Base-by-base conservation (phyloP, 2,329 filamentous ascomycete genomes). In the Colletotrichum tanaceti region DNA sequence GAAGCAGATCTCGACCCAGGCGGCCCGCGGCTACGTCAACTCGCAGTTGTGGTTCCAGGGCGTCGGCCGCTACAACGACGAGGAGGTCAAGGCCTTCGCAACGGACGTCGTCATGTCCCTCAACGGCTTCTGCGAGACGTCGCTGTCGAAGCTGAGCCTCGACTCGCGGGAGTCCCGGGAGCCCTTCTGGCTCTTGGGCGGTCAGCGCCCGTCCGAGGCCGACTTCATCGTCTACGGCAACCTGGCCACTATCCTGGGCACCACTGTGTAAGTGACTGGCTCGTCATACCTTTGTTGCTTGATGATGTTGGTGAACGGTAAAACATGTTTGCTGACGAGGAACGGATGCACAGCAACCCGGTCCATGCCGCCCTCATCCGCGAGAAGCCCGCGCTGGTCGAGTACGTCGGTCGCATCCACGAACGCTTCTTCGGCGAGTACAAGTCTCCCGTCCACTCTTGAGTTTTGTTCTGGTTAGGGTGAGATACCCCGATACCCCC, bases 101-200 rank as follows among this genome's bases (percentile, higher is more conserved):
- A 43, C 55, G 20, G 71, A 74, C n/a, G 71, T 66, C 11, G 24
- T 73, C 54, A 71, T 55, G 16, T 70, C 65, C 5, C 47, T 73
- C 38, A 73, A 63, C 16, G 72, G 64, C 18, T 71, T 71, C 38
- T 72, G 70, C 35, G 67, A 58, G 60, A 67, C 62, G 2, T 55
- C 71, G 22, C 35, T 58, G 41, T 66, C 63, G 38, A 71, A 68
- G 63, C 55, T 61, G 28, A 55, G 35, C 2, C 50, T 63, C 20
- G 58, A 62, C 38, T 58, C 64, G 38, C 47, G 54, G 53, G 58
- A 62, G 44, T 53, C 64, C 13, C 52, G 54, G 52, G 58, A 65
- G 63, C 71, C 71, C 6, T 74, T 74, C 66, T 74, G 73, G 73
- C 71, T 74, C 35, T 58, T 74, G 28, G 73, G 73, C 32, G 72